phyloP scores from a whole-genome alignment of 371 early-diverging fungal genomes.

The Actinomortierella wolfii region DNA sequence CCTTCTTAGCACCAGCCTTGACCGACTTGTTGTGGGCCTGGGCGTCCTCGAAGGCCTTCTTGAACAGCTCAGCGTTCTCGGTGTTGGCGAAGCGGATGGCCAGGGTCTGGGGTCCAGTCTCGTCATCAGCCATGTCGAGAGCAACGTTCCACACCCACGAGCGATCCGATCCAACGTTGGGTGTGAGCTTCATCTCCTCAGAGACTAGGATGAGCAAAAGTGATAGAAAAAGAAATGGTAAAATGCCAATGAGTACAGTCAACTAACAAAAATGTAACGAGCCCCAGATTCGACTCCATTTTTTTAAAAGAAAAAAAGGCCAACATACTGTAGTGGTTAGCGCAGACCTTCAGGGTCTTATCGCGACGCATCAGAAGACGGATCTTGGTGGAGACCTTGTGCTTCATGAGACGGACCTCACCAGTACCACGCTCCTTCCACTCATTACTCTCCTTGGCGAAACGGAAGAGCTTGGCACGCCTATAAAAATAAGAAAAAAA shows the following conservation, averaged over 20 bases:
- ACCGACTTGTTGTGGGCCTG: constrained; percentile 56
- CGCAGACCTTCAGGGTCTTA: constrained; percentile 97
- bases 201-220: constrained; percentile 57
- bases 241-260: neutral
- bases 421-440: constrained; percentile 99
- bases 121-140: constrained; percentile 91
- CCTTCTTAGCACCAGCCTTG: constrained; percentile 13
- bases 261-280: neutral
- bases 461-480: constrained; percentile 98
- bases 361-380: constrained; percentile 97
- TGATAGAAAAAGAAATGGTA: neutral
- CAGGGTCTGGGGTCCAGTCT: constrained; percentile 80
- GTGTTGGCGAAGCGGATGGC: constrained; percentile 97
- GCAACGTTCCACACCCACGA: constrained; percentile 96
- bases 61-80: constrained; percentile 77
- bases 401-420: constrained; percentile 92
- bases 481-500: constrained; percentile 50
- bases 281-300: neutral
- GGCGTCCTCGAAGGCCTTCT: constrained; percentile 71
- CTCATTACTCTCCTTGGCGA: constrained; percentile 83
- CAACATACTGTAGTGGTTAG: constrained; percentile 87
- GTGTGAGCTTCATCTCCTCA: constrained; percentile 83
- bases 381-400: constrained; percentile 85
- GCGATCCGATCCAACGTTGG: constrained; percentile 96
- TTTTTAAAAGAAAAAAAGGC: neutral